A percentile compares a stretch with the other conserved stretches of the same genome.
phyloP scores from a whole-genome alignment of 371 early-diverging fungal species.

The Mucor saturninus region DNA sequence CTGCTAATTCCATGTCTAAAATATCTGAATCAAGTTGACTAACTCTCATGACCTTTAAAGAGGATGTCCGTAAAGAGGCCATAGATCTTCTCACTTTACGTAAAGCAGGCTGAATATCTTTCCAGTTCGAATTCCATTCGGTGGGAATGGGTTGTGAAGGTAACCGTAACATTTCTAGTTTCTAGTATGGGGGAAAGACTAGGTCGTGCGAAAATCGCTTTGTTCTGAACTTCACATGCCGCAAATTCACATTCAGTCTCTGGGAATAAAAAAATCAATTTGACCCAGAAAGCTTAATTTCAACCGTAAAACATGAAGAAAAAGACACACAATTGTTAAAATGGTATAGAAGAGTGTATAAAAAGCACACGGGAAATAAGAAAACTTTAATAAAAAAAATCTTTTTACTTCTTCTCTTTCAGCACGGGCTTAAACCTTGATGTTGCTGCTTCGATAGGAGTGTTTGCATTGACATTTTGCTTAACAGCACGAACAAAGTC shows the following conservation, averaged over 20 bases:
- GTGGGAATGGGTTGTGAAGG: constrained; percentile 47
- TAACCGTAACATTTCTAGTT: constrained; percentile 25
- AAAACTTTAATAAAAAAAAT: constrained; percentile 3
- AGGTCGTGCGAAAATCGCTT: no score
- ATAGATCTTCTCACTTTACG: constrained; percentile 57
- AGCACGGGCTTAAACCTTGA: constrained; percentile 2
- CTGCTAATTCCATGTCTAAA: constrained; percentile 78
- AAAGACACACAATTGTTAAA: no score
- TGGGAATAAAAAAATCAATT: no score
- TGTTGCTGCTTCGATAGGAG: background rate
- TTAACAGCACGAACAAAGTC: background rate
- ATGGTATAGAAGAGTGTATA: background rate
- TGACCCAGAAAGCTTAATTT: no score
- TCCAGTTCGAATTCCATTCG: constrained; percentile 64
- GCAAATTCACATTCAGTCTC: no score
- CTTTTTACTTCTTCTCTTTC: background rate
- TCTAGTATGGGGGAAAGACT: constrained; percentile 4
- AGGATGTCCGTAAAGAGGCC: constrained; percentile 57
- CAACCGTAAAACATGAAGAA: no score
- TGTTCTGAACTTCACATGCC: no score
- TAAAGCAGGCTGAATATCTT: constrained; percentile 59
- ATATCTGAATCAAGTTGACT: constrained; percentile 89
- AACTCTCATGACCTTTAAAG: constrained; percentile 77
- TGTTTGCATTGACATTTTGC: background rate
- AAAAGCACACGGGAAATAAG: background rate